Base-by-base conservation (phyloP, 768 basidiomycete species). In the Russula brevipes region DNA sequence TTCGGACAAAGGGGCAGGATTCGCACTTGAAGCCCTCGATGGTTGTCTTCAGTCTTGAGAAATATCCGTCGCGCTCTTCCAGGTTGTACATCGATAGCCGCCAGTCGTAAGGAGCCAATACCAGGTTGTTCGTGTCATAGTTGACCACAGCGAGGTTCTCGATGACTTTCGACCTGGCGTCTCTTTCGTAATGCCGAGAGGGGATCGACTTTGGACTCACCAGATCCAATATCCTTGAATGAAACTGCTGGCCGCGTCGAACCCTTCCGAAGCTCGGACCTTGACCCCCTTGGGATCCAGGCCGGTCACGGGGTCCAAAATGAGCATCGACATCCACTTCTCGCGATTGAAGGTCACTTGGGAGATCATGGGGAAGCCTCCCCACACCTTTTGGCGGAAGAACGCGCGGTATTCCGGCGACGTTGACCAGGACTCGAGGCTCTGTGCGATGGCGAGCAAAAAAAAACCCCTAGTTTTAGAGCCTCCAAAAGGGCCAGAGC, bases 171-270 rank as follows among this genome's bases (percentile, higher is more conserved):
- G 88, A 86, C 89, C 89, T 89, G 55, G 42, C 10, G 14, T 41
- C 24, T 35, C 12, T 31, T 63, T 38, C 53, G 36, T 12, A 24
- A n/a, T 35, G n/a, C 44, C 19, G 24, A 16, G 10, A 42, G 51
- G n/a, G 2, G 6, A 17, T 4, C 8, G 38, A 12, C 35, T n/a
- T 57, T 16, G 8, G 35, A 65, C 76, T 57, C 70, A 87, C 92
- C 94, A 96, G 57, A 96, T 85, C 95, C 94, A 98, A 72, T 94
- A 99, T 1, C 95, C 94, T 71, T 87, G 85, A 60, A 94, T 84
- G 68, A 92, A 88, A 68, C 80, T 87, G 66, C 88, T 90, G 2
- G 93, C 94, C 0, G 93, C 93, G 70, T 92, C 89, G 24, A 96
- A 85, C 0, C 95, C 95, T 73, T 97, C 91, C 0, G 92, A 93